These are phyloP conservation scores for Musa schizocarpa DNA, from an alignment of 176 grass and related monocot genomes.

Conservation along the genomic window DNA sequence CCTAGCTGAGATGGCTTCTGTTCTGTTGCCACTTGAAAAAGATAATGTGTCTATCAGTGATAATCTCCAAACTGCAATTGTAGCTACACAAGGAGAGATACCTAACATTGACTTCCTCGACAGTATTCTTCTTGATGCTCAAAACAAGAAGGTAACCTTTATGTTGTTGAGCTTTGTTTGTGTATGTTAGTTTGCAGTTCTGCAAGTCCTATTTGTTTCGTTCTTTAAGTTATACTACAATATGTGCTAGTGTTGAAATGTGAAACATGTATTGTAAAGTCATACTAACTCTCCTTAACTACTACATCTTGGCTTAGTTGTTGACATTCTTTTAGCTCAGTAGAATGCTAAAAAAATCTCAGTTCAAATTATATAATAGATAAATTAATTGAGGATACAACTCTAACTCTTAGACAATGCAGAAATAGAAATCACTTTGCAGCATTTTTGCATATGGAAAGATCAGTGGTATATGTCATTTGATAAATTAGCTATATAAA, in stretches of 20 bases:
- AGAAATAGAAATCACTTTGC: no score
- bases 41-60: conserved; percentile 29
- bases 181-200: neutral
- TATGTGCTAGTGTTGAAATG: neutral
- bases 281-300: neutral
- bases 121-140: conserved; percentile 45
- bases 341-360: no score
- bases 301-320: neutral
- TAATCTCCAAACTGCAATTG: conserved; percentile 25
- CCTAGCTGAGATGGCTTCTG: conserved; percentile 11
- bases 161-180: neutral
- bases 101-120: conserved; percentile 33
- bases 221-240: neutral
- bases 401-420: no score
- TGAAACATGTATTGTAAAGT: neutral
- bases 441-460: no score
- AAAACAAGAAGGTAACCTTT: conserved; percentile 40
- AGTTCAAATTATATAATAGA: no score
- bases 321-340: neutral
- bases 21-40: conserved; percentile 13
- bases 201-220: neutral
- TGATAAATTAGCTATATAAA: no score
- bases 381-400: no score
- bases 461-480: no score
- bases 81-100: conserved; percentile 35